phyloP scores from a whole-genome alignment of 2,329 filamentous ascomycete species.

The Sporothrix humicola region DNA sequence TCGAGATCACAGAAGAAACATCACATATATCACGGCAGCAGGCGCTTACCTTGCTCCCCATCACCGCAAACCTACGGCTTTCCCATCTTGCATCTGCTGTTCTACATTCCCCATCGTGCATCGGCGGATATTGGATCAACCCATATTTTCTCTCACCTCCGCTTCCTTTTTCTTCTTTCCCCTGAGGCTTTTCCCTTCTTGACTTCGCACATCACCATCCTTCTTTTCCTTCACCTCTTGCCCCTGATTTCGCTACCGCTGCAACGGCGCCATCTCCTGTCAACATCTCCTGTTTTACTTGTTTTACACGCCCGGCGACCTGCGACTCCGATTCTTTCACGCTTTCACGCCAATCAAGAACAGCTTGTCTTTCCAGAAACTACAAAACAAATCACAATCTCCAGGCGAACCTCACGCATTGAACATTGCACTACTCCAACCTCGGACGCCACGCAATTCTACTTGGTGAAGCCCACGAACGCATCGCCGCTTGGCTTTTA shows the following conservation, averaged over 20 bases:
- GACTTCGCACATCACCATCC: background rate
- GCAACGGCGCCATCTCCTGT: constrained; percentile 23
- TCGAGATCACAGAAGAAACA: background rate
- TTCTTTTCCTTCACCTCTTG: background rate
- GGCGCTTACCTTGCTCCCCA: constrained; percentile 28
- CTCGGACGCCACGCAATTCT: constrained; percentile 18
- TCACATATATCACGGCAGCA: constrained; percentile 31
- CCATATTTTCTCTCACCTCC: constrained; percentile 14
- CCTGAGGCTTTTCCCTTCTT: constrained; percentile 21
- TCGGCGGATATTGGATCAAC: constrained; percentile 23
- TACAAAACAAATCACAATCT: no score
- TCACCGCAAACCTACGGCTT: background rate
- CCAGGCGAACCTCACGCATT: no score
- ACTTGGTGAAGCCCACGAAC: background rate
- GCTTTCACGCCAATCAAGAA: constrained; percentile 18
- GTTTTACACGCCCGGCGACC: background rate
- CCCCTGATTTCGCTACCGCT: constrained; percentile 25
- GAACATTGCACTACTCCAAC: background rate
- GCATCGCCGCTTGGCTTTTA: background rate
- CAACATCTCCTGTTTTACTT: constrained; percentile 23
- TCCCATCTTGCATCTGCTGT: background rate
- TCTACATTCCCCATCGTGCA: background rate
- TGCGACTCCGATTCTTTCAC: constrained; percentile 19
- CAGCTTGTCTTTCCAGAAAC: background rate
- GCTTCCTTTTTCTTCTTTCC: constrained; percentile 1